A percentile compares a stretch with the other conserved stretches of the same genome.
These are phyloP conservation scores for Clarireedia paspali DNA, from an alignment of 2,329 filamentous ascomycete species.

Conservation along the genomic window DNA sequence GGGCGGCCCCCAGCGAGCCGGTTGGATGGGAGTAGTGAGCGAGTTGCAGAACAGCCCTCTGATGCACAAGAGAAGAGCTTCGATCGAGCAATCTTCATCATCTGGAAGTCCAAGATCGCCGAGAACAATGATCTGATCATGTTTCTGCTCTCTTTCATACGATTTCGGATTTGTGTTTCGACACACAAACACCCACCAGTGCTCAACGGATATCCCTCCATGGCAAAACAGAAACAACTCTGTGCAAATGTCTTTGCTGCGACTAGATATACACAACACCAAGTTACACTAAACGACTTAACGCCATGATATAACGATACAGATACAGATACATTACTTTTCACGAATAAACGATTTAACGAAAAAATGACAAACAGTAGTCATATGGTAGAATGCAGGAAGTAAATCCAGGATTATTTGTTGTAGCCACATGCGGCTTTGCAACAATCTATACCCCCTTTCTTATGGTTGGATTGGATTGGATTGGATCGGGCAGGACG, in stretches of 20 bases:
- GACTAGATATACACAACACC: neutral
- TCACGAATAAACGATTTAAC: neutral
- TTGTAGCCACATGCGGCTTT: neutral
- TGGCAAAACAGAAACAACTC: too few relatives aligned
- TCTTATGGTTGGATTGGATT: neutral
- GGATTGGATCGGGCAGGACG: neutral
- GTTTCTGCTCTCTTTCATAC: too few relatives aligned
- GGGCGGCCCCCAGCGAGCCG: constrained; percentile 40
- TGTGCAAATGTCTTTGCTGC: too few relatives aligned
- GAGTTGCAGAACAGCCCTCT: constrained; percentile 54
- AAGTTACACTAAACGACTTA: neutral
- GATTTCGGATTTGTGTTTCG: too few relatives aligned
- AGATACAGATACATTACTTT: neutral
- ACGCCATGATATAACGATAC: neutral
- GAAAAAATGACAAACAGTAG: too few relatives aligned
- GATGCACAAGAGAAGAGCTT: constrained; percentile 55
- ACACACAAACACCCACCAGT: too few relatives aligned
- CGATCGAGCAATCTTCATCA: constrained; percentile 40
- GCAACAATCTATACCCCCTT: neutral
- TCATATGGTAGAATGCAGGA: too few relatives aligned
- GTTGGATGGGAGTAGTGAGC: constrained; percentile 56
- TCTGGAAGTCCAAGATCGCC: neutral
- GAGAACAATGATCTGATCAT: neutral
- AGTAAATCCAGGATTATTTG: too few relatives aligned
- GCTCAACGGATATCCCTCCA: too few relatives aligned